Evolutionary conservation across 768 basidiomycete species (phyloP).

Genomic region (Suillus alpinus): DNA sequence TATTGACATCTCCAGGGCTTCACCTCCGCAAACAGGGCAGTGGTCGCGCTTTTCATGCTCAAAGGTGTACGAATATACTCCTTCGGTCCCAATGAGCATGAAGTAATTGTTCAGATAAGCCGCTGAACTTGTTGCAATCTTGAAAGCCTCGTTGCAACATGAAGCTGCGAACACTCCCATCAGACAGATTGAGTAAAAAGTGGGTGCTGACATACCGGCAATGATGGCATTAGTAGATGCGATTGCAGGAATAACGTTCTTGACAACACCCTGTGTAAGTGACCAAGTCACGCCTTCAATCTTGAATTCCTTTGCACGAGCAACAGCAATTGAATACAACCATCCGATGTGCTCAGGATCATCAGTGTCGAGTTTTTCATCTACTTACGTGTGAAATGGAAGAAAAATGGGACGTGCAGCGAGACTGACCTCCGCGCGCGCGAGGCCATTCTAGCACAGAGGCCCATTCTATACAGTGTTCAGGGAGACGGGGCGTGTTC

Average conservation of each 20-base stretch:
- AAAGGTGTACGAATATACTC: constrained; percentile 96
- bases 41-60: constrained; percentile 90
- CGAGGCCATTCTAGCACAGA: constrained; percentile 99
- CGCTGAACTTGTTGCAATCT: constrained; percentile 93
- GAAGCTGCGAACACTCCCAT: constrained; percentile 54
- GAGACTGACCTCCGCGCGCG: constrained; percentile 70
- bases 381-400: constrained; percentile 35
- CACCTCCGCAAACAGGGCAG: constrained; percentile 97
- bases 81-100: constrained; percentile 96
- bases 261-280: constrained; percentile 96
- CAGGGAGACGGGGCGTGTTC: constrained; percentile 95
- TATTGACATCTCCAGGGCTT: constrained; percentile 72
- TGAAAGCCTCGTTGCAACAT: constrained; percentile 99
- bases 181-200: not conserved
- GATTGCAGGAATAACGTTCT: constrained; percentile 99
- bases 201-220: constrained; percentile 55
- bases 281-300: constrained; percentile 99
- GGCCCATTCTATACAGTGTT: constrained; percentile 99
- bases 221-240: constrained; percentile 99
- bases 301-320: constrained; percentile 89
- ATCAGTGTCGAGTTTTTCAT: constrained; percentile 96
- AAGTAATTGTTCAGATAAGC: constrained; percentile 97
- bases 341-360: constrained; percentile 96
- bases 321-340: constrained; percentile 78
- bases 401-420: constrained; percentile 3